Evolutionary conservation across 164 flowering plant species (phyloP).

Genomic region (Umbilicus rupestris): DNA sequence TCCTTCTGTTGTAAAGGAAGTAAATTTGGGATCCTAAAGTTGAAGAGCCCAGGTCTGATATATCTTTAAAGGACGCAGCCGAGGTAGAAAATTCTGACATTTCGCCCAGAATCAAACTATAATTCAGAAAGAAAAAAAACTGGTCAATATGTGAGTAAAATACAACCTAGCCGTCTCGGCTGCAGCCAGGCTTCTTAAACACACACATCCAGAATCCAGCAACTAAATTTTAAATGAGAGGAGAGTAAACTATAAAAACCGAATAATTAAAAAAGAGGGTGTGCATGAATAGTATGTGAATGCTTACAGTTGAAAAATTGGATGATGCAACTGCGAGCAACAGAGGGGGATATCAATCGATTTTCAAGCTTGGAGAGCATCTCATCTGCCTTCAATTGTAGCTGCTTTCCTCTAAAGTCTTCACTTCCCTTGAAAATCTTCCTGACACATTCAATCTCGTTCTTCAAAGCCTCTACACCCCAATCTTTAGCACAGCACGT

Average conservation of each 20-base stretch:
- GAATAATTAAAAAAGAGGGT: no score
- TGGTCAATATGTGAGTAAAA: no score
- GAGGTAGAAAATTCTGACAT: slow-evolving; percentile 29
- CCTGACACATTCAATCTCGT: slow-evolving; percentile 83
- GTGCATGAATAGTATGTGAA: background rate
- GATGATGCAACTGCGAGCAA: slow-evolving; percentile 50
- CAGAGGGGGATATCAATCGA: slow-evolving; percentile 44
- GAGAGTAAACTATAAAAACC: no score
- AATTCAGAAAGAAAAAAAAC: background rate
- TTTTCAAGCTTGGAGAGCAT: slow-evolving; percentile 45
- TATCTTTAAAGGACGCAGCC: slow-evolving; percentile 33
- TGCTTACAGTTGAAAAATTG: slow-evolving; percentile 70
- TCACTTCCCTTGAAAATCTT: slow-evolving; percentile 67
- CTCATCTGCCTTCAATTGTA: slow-evolving; percentile 53
- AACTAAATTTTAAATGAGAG: no score
- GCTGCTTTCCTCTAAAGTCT: slow-evolving; percentile 67
- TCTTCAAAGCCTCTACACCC: slow-evolving; percentile 54
- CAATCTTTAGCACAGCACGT: slow-evolving; percentile 63
- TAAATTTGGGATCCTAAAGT: slow-evolving; percentile 20
- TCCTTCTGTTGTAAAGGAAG: slow-evolving; percentile 24
- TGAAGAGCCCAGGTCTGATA: slow-evolving; percentile 23
- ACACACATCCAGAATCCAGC: no score
- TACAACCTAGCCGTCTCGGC: no score
- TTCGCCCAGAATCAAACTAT: slow-evolving; percentile 25
- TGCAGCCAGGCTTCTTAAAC: no score